Evolutionary conservation across 148 eudicot species (phyloP), one percentile per base, ranked within the genome.

Genomic region (Rhododendron vialii): DNA sequence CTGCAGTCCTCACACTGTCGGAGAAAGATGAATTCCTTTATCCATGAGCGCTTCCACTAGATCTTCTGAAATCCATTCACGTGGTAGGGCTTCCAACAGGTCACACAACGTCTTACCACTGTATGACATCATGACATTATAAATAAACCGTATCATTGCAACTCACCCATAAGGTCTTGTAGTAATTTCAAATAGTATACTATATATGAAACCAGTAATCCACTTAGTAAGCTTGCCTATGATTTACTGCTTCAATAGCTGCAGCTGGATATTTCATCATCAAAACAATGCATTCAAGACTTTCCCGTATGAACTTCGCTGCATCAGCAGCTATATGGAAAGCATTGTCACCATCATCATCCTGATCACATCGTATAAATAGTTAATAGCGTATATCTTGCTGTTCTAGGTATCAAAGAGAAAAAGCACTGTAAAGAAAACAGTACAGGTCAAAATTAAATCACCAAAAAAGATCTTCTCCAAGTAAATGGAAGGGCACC

Each of bases 331-430:
- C 98, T 89, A 96, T 93, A 90, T 96, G 98, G 89, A 94, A 96
- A 89, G 98, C 98, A 91, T 93, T 95, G 88, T 96, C 95, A 82
- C 98, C 98, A 89, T 96, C 98, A 89, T 96, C 98, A 91, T 96
- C 98, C 98, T 96, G 89, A 84, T 61, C 75, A 82, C 65, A 13
- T 15, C 17, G 1, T 30, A 51, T 30, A 80, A 26, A 15, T 28
- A 30, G 43, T 36, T 17, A 30, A 53, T 51, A 17, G 55, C 11
- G 69, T 22, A 57, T 11, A 81, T 81, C 45, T 30, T 55, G 67
- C 45, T 55, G 69, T 18, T 4, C 57, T 47, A 50, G 35, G 36
- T 3, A 78, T 78, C 57, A 57, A 55, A 81, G 69, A 57, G n/a
- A 81, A 53, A 67, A 81, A 10, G 65, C 65, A 20, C 65, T 59